phyloP scores from a whole-genome alignment of 2,329 filamentous ascomycete genomes.

The Aureobasidium subglaciale region DNA sequence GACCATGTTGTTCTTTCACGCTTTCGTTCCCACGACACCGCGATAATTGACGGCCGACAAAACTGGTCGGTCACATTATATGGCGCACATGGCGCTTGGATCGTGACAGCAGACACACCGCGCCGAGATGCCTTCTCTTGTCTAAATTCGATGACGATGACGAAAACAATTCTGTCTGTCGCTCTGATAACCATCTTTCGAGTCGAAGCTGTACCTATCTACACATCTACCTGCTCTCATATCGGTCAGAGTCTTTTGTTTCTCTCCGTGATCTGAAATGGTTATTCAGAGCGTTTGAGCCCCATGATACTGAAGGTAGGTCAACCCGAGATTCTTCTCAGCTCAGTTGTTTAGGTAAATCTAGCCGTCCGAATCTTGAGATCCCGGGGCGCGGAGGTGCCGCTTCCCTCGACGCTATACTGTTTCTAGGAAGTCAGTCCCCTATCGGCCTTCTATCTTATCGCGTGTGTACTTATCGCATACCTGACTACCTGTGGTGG shows the following conservation, averaged over 20 bases:
- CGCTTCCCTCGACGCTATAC: neutral
- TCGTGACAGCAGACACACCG: no score
- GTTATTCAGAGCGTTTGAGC: neutral
- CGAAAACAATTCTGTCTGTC: conserved; percentile 1
- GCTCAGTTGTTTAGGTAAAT: conserved; percentile 10
- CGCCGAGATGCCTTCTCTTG: no score
- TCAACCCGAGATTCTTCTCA: neutral
- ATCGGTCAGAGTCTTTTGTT: neutral
- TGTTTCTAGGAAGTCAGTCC: neutral
- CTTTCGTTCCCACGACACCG: neutral
- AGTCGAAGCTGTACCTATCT: neutral
- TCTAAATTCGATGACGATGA: neutral
- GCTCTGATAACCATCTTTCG: no score
- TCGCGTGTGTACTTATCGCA: neutral
- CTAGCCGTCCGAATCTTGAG: neutral
- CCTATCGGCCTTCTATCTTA: neutral
- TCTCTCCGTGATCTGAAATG: neutral
- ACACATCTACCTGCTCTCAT: neutral
- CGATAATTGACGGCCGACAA: no score
- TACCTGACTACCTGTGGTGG: neutral
- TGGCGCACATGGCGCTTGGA: no score
- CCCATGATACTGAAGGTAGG: neutral
- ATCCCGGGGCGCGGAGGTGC: neutral
- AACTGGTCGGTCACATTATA: no score
- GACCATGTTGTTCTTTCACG: neutral